A percentile compares a stretch with the other conserved stretches of the same genome.
Conservation (phyloP, 2,329 filamentous ascomycete genomes). For the Ceratocystis harringtonii region DNA sequence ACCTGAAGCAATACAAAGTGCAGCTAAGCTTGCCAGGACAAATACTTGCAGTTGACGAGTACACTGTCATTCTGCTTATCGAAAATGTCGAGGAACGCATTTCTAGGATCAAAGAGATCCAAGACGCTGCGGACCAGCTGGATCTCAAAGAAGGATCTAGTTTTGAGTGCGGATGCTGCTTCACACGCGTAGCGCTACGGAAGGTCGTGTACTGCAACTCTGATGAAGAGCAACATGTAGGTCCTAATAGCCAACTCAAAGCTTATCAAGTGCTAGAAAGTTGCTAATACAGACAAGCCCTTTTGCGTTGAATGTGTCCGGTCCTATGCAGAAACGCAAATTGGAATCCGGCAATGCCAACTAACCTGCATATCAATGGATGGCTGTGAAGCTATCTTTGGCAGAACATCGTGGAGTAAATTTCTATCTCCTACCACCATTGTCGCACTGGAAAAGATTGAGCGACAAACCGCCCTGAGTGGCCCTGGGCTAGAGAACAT, state of each 20-base stretch:
- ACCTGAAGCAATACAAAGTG: not conserved
- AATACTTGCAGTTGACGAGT: not conserved
- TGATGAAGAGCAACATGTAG: constrained; percentile 34
- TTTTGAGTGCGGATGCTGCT: constrained; percentile 61
- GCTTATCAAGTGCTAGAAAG: not conserved
- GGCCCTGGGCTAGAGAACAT: constrained; percentile 57
- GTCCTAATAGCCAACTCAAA: not conserved
- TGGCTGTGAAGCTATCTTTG: constrained; percentile 49
- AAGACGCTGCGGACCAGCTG: not conserved
- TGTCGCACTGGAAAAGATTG: constrained; percentile 51
- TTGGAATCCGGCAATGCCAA: constrained; percentile 54
- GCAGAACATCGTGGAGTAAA: constrained; percentile 35
- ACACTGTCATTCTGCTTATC: not conserved
- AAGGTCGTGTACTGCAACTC: constrained; percentile 52
- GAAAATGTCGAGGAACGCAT: not conserved
- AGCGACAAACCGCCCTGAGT: constrained; percentile 55
- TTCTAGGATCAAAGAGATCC: not conserved
- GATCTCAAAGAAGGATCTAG: not conserved
- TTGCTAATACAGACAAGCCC: constrained; percentile 25
- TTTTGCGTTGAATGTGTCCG: constrained; percentile 57
- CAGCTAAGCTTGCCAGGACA: not conserved
- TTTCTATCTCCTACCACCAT: constrained; percentile 45
- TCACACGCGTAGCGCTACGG: constrained; percentile 47
- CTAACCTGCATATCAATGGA: constrained; percentile 57
- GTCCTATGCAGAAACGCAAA: constrained; percentile 48